Conservation (phyloP, 2,329 filamentous ascomycete species). For the Colletotrichum kahawae region DNA sequence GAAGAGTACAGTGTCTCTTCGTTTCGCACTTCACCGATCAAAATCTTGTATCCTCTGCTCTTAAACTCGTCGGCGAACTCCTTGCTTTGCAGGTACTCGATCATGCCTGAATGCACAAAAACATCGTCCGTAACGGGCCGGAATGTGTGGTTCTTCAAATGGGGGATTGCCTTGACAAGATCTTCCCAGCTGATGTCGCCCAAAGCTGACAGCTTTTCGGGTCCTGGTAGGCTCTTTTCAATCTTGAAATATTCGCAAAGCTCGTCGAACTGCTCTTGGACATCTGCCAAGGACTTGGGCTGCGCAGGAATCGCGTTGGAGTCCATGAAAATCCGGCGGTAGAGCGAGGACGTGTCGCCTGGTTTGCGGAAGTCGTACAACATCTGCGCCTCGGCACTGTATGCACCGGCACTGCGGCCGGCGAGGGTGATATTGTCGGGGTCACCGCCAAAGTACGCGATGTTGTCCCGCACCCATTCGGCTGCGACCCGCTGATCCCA, state of each 20-base stretch:
- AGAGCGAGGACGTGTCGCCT: slow-evolving; percentile 23
- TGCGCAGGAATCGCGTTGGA: slow-evolving; percentile 52
- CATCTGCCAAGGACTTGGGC: slow-evolving; percentile 40
- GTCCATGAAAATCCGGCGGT: slow-evolving; percentile 44
- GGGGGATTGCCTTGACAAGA: slow-evolving; percentile 37
- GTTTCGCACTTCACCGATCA: slow-evolving; percentile 49
- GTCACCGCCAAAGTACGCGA: slow-evolving; percentile 51
- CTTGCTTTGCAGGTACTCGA: slow-evolving; percentile 40
- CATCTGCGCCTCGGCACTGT: slow-evolving; percentile 46
- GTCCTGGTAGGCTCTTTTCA: slow-evolving; percentile 20
- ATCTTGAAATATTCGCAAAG: slow-evolving; percentile 40
- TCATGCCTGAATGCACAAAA: slow-evolving; percentile 43
- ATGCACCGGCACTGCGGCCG: slow-evolving; percentile 50
- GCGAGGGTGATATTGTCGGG: slow-evolving; percentile 42
- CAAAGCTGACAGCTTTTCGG: slow-evolving; percentile 36
- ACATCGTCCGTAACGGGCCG: slow-evolving; percentile 46
- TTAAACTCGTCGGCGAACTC: slow-evolving; percentile 42
- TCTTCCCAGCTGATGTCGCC: slow-evolving; percentile 34
- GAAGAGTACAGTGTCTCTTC: slow-evolving; percentile 48
- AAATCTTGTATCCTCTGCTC: slow-evolving; percentile 34
- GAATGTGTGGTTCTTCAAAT: slow-evolving; percentile 50
- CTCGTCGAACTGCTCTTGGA: slow-evolving; percentile 47
- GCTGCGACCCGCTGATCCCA: slow-evolving; percentile 55
- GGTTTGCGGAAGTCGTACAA: slow-evolving; percentile 37
- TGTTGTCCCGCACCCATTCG: slow-evolving; percentile 54